Evolutionary conservation across 257 asterid genomes (phyloP).

Genomic region (Ajuga chamaepitys): DNA sequence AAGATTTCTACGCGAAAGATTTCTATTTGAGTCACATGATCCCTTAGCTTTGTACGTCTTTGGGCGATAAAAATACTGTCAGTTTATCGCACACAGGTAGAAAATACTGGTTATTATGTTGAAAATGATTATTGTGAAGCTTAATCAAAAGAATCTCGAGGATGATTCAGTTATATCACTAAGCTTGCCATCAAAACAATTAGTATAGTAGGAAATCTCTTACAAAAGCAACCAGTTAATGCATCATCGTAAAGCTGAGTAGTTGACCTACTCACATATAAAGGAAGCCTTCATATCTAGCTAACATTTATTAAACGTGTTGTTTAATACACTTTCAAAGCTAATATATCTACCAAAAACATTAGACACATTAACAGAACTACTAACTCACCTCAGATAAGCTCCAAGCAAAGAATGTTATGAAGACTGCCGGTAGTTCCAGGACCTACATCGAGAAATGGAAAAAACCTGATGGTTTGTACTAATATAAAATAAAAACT

Average conservation of each 20-base stretch:
- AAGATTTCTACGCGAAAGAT: no score
- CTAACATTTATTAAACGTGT: neutral
- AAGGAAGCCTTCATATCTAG: neutral
- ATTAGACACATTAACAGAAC: neutral
- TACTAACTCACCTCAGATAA: conserved; percentile 57
- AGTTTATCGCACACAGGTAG: neutral
- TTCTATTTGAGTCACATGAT: no score
- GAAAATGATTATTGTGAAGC: neutral
- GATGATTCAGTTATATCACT: neutral
- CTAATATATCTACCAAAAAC: neutral
- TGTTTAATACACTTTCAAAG: neutral
- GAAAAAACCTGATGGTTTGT: no score
- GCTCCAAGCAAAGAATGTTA: conserved; percentile 83
- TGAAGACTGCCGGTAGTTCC: conserved; percentile 65
- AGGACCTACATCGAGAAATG: conserved; percentile 44
- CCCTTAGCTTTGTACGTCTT: no score
- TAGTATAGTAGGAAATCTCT: neutral
- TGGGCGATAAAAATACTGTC: no score
- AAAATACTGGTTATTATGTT: neutral
- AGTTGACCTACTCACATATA: neutral
- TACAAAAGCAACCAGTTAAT: neutral
- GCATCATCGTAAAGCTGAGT: neutral
- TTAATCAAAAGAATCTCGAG: neutral
- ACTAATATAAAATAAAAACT: neutral
- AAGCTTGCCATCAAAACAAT: neutral